These are phyloP conservation scores for Melastoma malabathricum DNA, from an alignment of 345 rosid genomes.

Conservation along the genomic window DNA sequence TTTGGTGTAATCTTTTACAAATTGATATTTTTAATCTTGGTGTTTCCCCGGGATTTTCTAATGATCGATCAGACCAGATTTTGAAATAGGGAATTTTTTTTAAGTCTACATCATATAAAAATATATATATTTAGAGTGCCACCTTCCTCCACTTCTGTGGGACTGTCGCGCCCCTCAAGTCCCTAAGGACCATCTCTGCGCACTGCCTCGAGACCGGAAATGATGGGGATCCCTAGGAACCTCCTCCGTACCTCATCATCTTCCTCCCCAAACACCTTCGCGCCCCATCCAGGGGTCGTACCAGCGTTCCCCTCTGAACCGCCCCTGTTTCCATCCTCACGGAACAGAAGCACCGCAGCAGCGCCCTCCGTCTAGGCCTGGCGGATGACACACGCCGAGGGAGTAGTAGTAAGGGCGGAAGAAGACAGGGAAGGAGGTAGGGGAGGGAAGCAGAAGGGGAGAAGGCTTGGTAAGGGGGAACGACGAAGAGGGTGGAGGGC, in stretches of 20 bases:
- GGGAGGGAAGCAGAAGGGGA: conserved; percentile 70
- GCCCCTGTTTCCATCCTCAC: conserved; percentile 35
- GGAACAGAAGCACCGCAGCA: conserved; percentile 57
- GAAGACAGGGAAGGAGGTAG: conserved; percentile 37
- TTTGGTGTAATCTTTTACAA: no score
- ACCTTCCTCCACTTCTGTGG: conserved; percentile 52
- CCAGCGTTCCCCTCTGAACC: conserved; percentile 91
- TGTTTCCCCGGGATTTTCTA: no score
- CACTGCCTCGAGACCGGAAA: conserved; percentile 59
- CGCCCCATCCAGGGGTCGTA: conserved; percentile 91
- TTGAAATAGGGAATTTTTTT: no score
- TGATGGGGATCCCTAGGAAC: conserved; percentile 69
- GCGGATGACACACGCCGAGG: conserved; percentile 43
- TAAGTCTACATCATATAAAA: no score
- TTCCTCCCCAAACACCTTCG: conserved; percentile 38
- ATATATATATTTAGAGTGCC: no score
- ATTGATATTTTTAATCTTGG: no score
- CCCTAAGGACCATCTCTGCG: conserved; percentile 52
- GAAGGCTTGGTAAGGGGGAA: conserved; percentile 81
- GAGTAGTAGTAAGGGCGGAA: conserved; percentile 60
- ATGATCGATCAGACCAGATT: no score
- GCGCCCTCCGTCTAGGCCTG: conserved; percentile 63
- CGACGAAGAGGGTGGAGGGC: conserved; percentile 33
- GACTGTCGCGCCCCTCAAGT: conserved; percentile 40
- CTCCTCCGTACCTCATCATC: conserved; percentile 39